A percentile compares a stretch with the other conserved stretches of the same genome.
phyloP scores from a whole-genome alignment of 2,329 filamentous ascomycete genomes.

The Penicillium sp. region DNA sequence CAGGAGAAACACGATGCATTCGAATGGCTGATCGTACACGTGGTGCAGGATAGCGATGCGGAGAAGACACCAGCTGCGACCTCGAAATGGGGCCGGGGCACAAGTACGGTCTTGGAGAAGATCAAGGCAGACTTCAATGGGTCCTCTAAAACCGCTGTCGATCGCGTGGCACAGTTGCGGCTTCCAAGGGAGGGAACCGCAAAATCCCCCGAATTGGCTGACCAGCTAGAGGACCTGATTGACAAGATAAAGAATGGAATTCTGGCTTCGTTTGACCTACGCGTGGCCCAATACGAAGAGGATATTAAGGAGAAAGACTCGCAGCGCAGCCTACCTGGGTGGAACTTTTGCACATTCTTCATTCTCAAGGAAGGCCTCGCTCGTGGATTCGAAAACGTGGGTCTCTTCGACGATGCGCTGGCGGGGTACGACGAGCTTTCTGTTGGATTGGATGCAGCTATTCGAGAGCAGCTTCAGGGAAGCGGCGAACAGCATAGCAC shows the following conservation, averaged over 20 bases:
- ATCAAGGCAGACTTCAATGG: slow-evolving; percentile 85
- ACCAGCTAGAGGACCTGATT: slow-evolving; percentile 78
- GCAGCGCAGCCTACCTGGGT: slow-evolving; percentile 80
- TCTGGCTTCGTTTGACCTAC: slow-evolving; percentile 78
- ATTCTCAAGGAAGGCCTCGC: slow-evolving; percentile 94
- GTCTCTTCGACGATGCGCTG: slow-evolving; percentile 88
- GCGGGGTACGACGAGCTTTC: slow-evolving; percentile 93
- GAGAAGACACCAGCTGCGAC: slow-evolving; percentile 59
- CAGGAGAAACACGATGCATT: slow-evolving; percentile 94
- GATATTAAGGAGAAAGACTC: slow-evolving; percentile 92
- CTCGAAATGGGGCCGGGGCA: slow-evolving; percentile 72
- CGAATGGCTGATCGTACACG: slow-evolving; percentile 91
- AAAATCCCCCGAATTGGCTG: slow-evolving; percentile 73
- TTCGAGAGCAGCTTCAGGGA: slow-evolving; percentile 65
- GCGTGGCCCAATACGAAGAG: slow-evolving; percentile 92
- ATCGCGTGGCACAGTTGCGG: slow-evolving; percentile 79
- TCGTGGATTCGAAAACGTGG: slow-evolving; percentile 90
- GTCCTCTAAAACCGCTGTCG: slow-evolving; percentile 63
- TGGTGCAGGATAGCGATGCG: slow-evolving; percentile 71
- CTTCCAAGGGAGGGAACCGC: slow-evolving; percentile 52
- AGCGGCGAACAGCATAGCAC: slow-evolving; percentile 63
- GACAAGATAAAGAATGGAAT: slow-evolving; percentile 83
- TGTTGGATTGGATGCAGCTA: slow-evolving; percentile 74
- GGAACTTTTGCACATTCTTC: slow-evolving; percentile 99
- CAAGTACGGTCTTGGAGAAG: slow-evolving; percentile 82